Percentiles rank a stretch among this genome's conserved stretches.
Conservation (phyloP, 2,329 filamentous ascomycete species). For the Sclerotinia glacialis region DNA sequence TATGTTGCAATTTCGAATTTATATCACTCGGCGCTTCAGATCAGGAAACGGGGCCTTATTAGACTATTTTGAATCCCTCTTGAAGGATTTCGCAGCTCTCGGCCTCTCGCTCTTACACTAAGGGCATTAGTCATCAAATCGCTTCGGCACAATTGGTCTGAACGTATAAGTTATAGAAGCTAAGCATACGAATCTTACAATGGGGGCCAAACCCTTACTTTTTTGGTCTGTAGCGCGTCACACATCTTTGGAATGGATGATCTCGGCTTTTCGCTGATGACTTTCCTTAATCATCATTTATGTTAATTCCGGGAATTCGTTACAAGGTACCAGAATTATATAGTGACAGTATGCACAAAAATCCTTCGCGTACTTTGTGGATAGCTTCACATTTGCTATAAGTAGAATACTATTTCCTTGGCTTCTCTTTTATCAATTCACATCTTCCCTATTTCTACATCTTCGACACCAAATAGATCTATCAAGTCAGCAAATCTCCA, state of each 20-base stretch:
- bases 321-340: background rate
- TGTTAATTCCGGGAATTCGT: too few relatives aligned
- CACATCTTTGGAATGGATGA: too few relatives aligned
- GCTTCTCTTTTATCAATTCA: background rate
- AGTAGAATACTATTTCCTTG: background rate
- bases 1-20: too few relatives aligned
- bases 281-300: too few relatives aligned
- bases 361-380: background rate
- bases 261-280: too few relatives aligned
- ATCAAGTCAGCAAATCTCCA: background rate
- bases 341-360: background rate
- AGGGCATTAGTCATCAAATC: slow-evolving; percentile 1
- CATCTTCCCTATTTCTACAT: background rate
- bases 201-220: background rate
- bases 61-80: background rate
- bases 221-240: too few relatives aligned
- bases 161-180: too few relatives aligned
- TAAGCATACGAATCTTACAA: background rate
- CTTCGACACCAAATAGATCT: background rate
- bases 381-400: background rate
- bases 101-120: background rate
- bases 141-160: background rate
- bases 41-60: background rate
- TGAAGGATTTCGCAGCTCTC: background rate
- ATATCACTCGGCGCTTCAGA: background rate